Evolutionary conservation across 352 stramenopile genomes (phyloP).

Genomic region (Phytophthora meadii): DNA sequence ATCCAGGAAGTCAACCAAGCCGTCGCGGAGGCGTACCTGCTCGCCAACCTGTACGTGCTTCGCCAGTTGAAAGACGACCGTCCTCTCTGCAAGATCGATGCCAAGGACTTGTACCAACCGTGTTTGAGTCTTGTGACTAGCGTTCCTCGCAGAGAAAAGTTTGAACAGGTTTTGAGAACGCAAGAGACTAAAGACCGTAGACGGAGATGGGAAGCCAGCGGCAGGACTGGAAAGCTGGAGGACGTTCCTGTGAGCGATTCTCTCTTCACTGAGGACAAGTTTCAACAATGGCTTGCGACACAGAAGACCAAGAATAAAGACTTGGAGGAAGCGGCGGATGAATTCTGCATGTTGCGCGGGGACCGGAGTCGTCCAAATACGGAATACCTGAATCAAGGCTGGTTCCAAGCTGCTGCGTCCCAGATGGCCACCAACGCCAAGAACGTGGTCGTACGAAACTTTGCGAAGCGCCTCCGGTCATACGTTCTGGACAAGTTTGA

Average conservation of each 20-base stretch:
- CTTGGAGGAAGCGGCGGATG: neutral
- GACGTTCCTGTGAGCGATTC: neutral
- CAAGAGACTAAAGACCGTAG: no score
- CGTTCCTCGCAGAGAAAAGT: no score
- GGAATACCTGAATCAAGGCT: neutral
- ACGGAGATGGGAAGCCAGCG: neutral
- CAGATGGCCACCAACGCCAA: slow-evolving; percentile 14
- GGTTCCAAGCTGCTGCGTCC: no score
- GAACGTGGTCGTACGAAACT: slow-evolving; percentile 7
- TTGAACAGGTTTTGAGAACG: no score
- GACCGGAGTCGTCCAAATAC: neutral
- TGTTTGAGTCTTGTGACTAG: no score
- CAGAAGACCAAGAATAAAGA: neutral
- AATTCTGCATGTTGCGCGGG: neutral
- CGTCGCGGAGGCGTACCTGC: no score
- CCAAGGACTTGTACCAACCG: no score
- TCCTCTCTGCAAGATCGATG: no score
- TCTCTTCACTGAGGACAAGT: neutral
- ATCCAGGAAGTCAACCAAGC: no score
- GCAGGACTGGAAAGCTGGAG: neutral
- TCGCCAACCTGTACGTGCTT: no score
- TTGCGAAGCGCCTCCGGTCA: slow-evolving; percentile 1
- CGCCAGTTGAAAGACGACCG: no score
- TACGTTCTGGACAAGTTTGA: slow-evolving; percentile 8
- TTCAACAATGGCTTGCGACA: neutral